phyloP scores from a whole-genome alignment of 1,284 basidiomycete species.

The Naganishia albida region DNA sequence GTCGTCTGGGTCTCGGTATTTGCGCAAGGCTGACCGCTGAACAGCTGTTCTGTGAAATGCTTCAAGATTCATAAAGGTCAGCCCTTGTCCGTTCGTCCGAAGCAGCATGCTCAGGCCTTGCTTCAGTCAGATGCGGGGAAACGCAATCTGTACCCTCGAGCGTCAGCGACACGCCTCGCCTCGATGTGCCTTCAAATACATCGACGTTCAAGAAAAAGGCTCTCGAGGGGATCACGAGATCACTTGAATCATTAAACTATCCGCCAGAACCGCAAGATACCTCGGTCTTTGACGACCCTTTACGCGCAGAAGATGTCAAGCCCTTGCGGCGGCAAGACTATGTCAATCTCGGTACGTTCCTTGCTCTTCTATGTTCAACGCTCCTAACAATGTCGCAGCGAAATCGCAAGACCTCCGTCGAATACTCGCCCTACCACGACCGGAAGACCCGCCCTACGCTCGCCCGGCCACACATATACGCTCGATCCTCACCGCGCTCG shows the following conservation, averaged over 20 bases:
- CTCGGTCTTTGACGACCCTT: conserved; percentile 18
- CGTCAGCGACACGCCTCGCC: conserved; percentile 1
- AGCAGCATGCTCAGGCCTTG: not conserved
- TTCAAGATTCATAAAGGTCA: conserved; percentile 22
- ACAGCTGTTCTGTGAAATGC: conserved; percentile 21
- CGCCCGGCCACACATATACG: conserved; percentile 9
- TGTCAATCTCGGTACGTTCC: conserved; percentile 11
- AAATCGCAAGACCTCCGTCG: conserved; percentile 21
- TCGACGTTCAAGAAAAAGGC: conserved; percentile 5
- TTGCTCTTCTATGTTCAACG: not conserved
- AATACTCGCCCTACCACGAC: conserved; percentile 8
- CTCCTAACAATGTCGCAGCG: not conserved
- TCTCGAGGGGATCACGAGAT: conserved; percentile 12
- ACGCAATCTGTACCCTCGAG: conserved; percentile 14
- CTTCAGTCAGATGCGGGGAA: conserved; percentile 13
- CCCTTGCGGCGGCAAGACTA: conserved; percentile 19
- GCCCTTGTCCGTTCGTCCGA: not conserved
- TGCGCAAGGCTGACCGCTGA: too few relatives aligned
- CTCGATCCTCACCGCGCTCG: conserved; percentile 9
- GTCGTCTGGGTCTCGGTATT: not conserved
- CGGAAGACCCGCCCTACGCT: conserved; percentile 14
- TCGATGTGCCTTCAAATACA: conserved; percentile 4
- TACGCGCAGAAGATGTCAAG: conserved; percentile 15
- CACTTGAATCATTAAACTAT: conserved; percentile 11
- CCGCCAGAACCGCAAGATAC: conserved; percentile 13